Evolutionary conservation across 2,329 filamentous ascomycete genomes (phyloP), one percentile per base, ranked within the genome.

Genomic region (Alternaria ventricosa): DNA sequence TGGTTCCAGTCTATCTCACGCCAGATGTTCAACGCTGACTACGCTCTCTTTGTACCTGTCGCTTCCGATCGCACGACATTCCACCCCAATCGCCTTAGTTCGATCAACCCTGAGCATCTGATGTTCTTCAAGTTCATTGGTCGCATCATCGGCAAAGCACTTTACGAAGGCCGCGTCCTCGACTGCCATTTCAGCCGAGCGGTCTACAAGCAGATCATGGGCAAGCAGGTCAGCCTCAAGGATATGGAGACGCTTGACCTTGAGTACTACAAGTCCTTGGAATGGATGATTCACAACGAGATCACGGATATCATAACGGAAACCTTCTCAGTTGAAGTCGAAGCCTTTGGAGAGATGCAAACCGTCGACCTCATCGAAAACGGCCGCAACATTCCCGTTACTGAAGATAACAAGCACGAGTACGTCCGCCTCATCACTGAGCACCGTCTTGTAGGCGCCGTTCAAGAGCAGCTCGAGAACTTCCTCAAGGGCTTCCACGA

Each of bases 51-150:
- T 83, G 96, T 92, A 55, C 96, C 96, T 1, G 96, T 99, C 25
- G 97, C 96, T 23, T 96, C 96, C 25, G 96, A 99, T 78, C 91
- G 95, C 58, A 99, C 96, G 1, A 99, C 96, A 0, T 99, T 99
- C 90, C 96, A 99, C 80, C 96, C 96, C 15, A 99, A 97, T 81
- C 93, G 93, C 77, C 87, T 96, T 67, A 98, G 95, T 81, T 90
- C 90, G 47, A 90, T 98, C 87, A 99, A 99, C 78, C 90, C 92
- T 33, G 95, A 99, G 81, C 96, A 99, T 84, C 82, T 98, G 63
- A 89, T 93, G 85, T 99, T 97, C 87, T 99, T 99, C 88, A 98
- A 98, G 79, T 99, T 99, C 82, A 97, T 99, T 75, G 96, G 96
- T 45, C 92, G 96, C 54, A 94, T 99, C 81, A 99, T 99, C 72